phyloP scores from a whole-genome alignment of 257 asterid genomes.

The Solanum sitiens region DNA sequence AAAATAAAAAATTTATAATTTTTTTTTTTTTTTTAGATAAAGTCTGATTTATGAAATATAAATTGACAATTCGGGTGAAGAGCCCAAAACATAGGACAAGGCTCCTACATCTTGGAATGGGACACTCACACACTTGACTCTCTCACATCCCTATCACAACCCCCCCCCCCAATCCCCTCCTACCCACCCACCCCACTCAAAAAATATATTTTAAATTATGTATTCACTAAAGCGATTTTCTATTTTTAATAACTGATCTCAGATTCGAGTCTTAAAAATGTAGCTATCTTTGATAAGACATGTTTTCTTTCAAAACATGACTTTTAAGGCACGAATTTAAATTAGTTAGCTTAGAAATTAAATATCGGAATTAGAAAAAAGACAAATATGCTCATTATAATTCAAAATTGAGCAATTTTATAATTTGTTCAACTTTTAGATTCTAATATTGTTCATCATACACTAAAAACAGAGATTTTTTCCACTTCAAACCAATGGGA shows the following conservation, averaged over 20 bases:
- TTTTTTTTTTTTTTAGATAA: not conserved
- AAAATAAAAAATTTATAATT: not conserved
- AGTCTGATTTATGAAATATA: not conserved
- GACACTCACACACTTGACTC: conserved; percentile 13
- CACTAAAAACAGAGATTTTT: not conserved
- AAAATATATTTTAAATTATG: not conserved
- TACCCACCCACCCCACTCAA: not conserved
- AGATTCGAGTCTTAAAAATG: not conserved
- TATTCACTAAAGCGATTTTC: not conserved
- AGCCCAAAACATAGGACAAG: conserved; percentile 14
- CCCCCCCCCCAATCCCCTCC: not conserved
- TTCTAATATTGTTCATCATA: not conserved
- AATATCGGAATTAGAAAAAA: not conserved
- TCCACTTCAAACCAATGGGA: fast-evolving
- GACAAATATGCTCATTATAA: not conserved
- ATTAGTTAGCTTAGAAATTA: not conserved
- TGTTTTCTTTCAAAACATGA: not conserved
- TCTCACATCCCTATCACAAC: conserved; percentile 4
- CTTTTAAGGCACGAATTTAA: not conserved
- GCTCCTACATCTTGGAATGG: conserved; percentile 4
- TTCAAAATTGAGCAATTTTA: not conserved
- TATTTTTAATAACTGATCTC: not conserved
- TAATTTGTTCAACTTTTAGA: not conserved
- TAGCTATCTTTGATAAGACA: fast-evolving
- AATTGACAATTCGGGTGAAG: not conserved